phyloP scores from a whole-genome alignment of 192 early-diverging fungal species.

The Gonapodya prolifera region DNA sequence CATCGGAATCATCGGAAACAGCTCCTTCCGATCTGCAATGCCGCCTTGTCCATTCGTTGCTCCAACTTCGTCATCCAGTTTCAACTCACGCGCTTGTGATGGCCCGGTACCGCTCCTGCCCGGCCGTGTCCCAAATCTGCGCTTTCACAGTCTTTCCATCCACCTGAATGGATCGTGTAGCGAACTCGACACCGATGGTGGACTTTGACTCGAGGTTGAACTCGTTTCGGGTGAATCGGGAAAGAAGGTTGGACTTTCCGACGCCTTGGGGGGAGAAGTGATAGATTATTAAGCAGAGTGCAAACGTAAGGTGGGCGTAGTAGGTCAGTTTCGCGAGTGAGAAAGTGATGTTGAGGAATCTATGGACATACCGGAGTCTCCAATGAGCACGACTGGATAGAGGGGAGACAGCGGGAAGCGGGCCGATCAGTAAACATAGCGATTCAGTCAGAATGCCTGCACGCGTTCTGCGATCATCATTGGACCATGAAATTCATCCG shows the following conservation, averaged over 20 bases:
- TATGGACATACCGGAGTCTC: no score
- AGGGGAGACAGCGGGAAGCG: no score
- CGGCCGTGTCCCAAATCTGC: slow-evolving; percentile 99
- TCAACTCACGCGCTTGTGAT: slow-evolving; percentile 50
- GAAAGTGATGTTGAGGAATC: no score
- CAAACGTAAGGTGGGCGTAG: no score
- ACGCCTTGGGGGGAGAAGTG: no score
- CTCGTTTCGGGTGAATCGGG: slow-evolving; percentile 94
- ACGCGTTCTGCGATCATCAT: no score
- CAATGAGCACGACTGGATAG: no score
- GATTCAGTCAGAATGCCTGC: no score
- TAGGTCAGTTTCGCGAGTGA: no score
- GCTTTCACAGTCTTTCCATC: slow-evolving; percentile 97
- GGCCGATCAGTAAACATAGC: no score
- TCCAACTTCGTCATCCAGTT: neutral
- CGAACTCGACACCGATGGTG: slow-evolving; percentile 98
- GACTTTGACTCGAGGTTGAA: slow-evolving; percentile 98
- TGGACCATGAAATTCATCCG: no score
- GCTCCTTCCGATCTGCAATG: slow-evolving; percentile 26
- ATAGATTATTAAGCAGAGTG: no score
- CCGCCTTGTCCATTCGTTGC: slow-evolving; percentile 18
- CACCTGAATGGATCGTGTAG: slow-evolving; percentile 89
- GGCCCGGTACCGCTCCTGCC: slow-evolving; percentile 70
- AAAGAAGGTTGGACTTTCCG: slow-evolving; percentile 95
- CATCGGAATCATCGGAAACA: slow-evolving; percentile 15